Conservation (phyloP, 208 protist genomes). For the Acanthamoeba rhysodes region DNA sequence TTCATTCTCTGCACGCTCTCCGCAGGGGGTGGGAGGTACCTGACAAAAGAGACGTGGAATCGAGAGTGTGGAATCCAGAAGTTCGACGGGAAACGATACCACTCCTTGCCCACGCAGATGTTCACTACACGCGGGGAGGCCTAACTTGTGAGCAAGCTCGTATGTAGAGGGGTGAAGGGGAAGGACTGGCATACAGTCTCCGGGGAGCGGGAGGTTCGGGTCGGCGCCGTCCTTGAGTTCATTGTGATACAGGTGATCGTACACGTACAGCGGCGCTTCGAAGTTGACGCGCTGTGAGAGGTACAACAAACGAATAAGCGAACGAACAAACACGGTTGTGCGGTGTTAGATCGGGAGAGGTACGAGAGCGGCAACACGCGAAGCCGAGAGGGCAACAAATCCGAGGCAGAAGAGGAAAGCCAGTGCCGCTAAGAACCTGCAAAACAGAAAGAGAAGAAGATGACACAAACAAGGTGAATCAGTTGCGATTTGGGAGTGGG, state of each 20-base stretch:
- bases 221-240: constrained; percentile 49
- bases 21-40: constrained; percentile 30
- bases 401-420: constrained; percentile 25
- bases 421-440: background rate
- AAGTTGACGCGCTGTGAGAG: constrained; percentile 51
- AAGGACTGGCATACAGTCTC: background rate
- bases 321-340: too few species aligned
- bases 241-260: constrained; percentile 68
- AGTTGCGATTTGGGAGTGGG: background rate
- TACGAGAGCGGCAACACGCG: constrained; percentile 59
- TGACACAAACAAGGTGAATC: background rate
- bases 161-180: too few species aligned
- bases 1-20: too few species aligned
- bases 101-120: constrained; percentile 78
- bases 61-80: constrained; percentile 60
- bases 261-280: constrained; percentile 52
- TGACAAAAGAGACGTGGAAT: constrained; percentile 39
- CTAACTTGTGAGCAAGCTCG: background rate
- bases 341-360: background rate
- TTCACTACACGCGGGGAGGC: constrained; percentile 25
- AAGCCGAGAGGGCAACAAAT: constrained; percentile 60
- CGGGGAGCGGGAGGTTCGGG: constrained; percentile 50
- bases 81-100: constrained; percentile 76
- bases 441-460: background rate
- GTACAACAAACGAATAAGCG: too few species aligned